Conservation (phyloP, 2,329 filamentous ascomycete species). For the Fusarium solani-melongenae region DNA sequence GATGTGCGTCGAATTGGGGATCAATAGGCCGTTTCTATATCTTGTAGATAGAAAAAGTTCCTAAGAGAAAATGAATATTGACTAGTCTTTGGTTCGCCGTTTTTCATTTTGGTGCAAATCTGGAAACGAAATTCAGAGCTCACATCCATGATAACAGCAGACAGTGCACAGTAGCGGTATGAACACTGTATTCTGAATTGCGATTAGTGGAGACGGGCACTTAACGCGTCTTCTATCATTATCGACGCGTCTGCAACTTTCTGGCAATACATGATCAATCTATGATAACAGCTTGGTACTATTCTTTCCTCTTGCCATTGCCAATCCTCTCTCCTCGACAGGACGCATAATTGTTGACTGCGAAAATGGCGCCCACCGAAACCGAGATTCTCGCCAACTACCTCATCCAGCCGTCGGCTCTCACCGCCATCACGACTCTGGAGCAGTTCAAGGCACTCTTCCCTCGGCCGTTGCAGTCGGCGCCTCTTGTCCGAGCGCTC, state of each 20-base stretch:
- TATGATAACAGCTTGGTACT: background rate
- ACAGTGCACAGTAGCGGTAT: background rate
- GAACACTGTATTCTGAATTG: slow-evolving; percentile 5
- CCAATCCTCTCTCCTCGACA: background rate
- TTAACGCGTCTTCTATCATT: slow-evolving; percentile 33
- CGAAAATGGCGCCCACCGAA: slow-evolving; percentile 78
- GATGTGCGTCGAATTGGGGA: background rate
- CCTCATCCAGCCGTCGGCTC: slow-evolving; percentile 78
- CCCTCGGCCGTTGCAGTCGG: slow-evolving; percentile 72
- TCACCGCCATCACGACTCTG: slow-evolving; percentile 79
- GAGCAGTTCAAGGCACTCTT: slow-evolving; percentile 82
- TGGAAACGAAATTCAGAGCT: background rate
- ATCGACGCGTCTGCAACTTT: slow-evolving; percentile 27
- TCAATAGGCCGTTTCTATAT: background rate
- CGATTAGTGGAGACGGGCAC: slow-evolving; percentile 14
- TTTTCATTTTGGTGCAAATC: background rate
- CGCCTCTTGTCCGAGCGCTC: slow-evolving; percentile 74
- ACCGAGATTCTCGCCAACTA: slow-evolving; percentile 80
- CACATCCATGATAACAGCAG: background rate
- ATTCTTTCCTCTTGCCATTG: background rate
- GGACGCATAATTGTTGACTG: no score
- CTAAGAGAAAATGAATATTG: background rate
- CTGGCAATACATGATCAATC: background rate
- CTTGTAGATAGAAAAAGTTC: no score
- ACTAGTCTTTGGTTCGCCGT: background rate